A percentile compares a stretch with the other conserved stretches of the same genome.
Evolutionary conservation across 768 basidiomycete species (phyloP).

Genomic region (Leccinellum luteum): DNA sequence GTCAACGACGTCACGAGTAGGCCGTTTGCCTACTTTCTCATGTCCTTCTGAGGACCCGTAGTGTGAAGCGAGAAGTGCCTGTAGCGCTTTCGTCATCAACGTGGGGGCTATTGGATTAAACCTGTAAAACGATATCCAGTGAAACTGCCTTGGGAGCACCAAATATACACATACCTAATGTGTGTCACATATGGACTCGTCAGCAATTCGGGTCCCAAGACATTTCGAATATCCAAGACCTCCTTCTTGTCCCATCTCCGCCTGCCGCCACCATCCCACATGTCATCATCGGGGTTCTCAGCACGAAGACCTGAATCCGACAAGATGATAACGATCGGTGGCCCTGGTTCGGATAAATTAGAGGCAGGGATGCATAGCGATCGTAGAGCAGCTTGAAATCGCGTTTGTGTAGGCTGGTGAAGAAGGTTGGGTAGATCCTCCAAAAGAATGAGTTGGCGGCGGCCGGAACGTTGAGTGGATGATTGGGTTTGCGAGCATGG

Average conservation of each 20-base stretch:
- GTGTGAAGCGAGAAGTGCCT: conserved; percentile 50
- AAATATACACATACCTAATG: conserved; percentile 56
- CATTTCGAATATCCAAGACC: conserved; percentile 63
- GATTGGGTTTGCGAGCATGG: conserved; percentile 3
- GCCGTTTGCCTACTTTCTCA: conserved; percentile 29
- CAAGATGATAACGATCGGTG: conserved; percentile 78
- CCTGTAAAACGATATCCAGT: conserved; percentile 37
- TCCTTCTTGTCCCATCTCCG: conserved; percentile 49
- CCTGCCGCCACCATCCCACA: conserved; percentile 44
- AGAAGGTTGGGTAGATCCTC: conserved; percentile 92
- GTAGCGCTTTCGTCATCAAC: conserved; percentile 75
- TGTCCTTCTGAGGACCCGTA: conserved; percentile 33
- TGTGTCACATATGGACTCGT: conserved; percentile 75
- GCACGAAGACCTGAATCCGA: conserved; percentile 82
- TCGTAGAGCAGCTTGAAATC: conserved; percentile 71
- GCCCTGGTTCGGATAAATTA: conserved; percentile 23
- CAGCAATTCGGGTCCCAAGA: conserved; percentile 67
- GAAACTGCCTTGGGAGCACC: neutral
- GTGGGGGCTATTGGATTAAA: conserved; percentile 94
- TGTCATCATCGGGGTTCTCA: conserved; percentile 49
- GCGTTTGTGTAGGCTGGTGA: conserved; percentile 61
- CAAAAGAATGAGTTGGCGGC: conserved; percentile 68
- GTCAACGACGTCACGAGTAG: conserved; percentile 68
- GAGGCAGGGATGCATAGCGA: conserved; percentile 42
- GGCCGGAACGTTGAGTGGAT: conserved; percentile 10